Conservation (phyloP, 2,329 filamentous ascomycete genomes). For the Talaromyces piceae region DNA sequence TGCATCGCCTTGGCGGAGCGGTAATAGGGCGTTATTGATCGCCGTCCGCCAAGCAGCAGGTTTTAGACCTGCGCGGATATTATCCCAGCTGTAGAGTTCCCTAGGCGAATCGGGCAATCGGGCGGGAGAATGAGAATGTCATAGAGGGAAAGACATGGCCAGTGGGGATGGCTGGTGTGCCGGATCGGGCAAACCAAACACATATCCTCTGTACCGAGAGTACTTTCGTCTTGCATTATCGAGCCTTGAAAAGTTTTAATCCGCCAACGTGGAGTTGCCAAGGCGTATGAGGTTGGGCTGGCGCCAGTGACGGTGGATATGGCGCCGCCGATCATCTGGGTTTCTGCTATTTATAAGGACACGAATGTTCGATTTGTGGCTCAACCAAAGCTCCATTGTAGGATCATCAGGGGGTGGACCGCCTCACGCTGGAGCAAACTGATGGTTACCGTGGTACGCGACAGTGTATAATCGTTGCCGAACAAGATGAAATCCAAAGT, state of each 20-base stretch:
- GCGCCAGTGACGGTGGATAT: not conserved
- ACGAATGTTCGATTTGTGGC: not conserved
- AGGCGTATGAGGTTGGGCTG: not conserved
- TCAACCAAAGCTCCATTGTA: not conserved
- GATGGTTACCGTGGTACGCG: not conserved
- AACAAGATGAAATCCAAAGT: not conserved
- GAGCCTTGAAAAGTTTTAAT: not conserved
- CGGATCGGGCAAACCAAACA: not conserved
- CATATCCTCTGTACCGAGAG: not conserved
- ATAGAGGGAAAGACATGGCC: not conserved
- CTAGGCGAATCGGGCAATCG: not conserved
- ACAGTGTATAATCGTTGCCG: not conserved
- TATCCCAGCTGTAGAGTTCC: not conserved
- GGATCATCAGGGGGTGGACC: not conserved
- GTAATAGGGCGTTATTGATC: not conserved
- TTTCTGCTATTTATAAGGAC: not conserved
- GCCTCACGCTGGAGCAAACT: not conserved
- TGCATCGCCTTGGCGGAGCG: not conserved
- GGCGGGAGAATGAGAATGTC: not conserved
- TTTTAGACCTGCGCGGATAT: not conserved
- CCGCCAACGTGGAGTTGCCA: not conserved
- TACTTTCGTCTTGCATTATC: too few species aligned
- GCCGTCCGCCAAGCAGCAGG: not conserved
- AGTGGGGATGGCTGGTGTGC: not conserved
- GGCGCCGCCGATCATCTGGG: not conserved